Evolutionary conservation across 2,329 filamentous ascomycete species (phyloP), one percentile per base, ranked within the genome.

Genomic region (Rosellinia necatrix): DNA sequence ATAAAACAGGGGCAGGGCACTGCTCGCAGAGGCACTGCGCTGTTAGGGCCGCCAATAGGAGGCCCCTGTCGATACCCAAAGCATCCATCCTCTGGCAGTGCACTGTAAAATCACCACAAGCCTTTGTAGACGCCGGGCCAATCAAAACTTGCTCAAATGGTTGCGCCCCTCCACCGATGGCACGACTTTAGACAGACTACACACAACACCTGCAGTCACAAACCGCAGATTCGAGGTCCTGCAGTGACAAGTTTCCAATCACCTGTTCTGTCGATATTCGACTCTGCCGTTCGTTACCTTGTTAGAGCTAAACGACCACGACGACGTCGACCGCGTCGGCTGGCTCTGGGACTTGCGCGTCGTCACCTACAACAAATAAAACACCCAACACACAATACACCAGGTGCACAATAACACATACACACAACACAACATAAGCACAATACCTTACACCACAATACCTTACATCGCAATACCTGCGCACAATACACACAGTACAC

Each of bases 61-160:
- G 6, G 42, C 43, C 54, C 52, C 48, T 59, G 56, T 46, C 55
- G 22, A 41, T 52, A 51, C 60, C 58, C 40, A 53, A 55, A 60
- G 48, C 49, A 63, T 59, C 53, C 56, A 42, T 59, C 42, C 25
- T 47, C 9, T 55, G 38, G 37, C 52, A 17, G 38, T 49, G 44
- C 44, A 54, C 44, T n/a, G 24, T 19, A 40, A 54, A 66, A 63
- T 56, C 44, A 43, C 63, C 53, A 60, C 60, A 59, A 65, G 60
- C 61, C 63, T 65, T 66, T 63, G 62, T 59, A 47, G 35, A 44
- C 32, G 40, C 48, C 12, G 41, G 64, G 64, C 75, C 75, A 77
- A 77, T 77, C 70, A 74, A 77, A 77, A 77, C 75, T 76, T 77
- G 75, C 75, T 77, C 75, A 74, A 66, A 62, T 62, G 19, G 46